Percentiles rank a stretch among this genome's conserved stretches.
phyloP scores from a whole-genome alignment of 2,329 filamentous ascomycete species.

The Exophiala spinifera region DNA sequence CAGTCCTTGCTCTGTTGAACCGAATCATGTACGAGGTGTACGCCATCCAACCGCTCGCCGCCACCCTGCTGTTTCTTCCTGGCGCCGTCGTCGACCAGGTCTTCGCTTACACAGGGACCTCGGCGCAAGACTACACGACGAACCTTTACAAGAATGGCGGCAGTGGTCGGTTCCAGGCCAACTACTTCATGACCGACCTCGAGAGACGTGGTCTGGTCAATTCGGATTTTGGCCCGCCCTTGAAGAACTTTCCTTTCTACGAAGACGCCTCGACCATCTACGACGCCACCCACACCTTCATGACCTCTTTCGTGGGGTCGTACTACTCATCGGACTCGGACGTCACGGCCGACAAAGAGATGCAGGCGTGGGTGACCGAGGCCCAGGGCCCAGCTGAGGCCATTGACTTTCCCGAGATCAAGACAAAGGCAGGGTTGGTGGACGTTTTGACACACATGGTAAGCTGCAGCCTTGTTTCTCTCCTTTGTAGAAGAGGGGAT shows the following conservation, averaged over 20 bases:
- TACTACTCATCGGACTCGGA: constrained; percentile 11
- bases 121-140: constrained; percentile 11
- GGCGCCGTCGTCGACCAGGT: constrained; percentile 13
- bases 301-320: constrained; percentile 12
- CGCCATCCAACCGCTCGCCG: constrained; percentile 12
- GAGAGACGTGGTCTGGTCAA: constrained; percentile 11
- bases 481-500: not conserved
- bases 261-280: constrained; percentile 13
- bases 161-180: constrained; percentile 11
- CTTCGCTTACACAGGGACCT: constrained; percentile 8
- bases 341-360: constrained; percentile 8
- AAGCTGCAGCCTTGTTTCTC: not conserved
- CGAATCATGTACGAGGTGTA: constrained; percentile 15
- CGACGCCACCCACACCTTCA: constrained; percentile 9
- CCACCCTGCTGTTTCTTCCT: constrained; percentile 8
- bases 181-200: constrained; percentile 11
- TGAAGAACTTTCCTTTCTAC: constrained; percentile 14
- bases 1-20: constrained; percentile 9
- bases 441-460: constrained; percentile 13
- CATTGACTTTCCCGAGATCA: constrained; percentile 13
- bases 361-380: constrained; percentile 12
- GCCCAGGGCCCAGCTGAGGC: constrained; percentile 7
- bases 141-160: constrained; percentile 8
- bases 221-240: constrained; percentile 10
- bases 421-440: constrained; percentile 2